Conservation (phyloP, 345 rosid genomes). For the Microcos paniculata region DNA sequence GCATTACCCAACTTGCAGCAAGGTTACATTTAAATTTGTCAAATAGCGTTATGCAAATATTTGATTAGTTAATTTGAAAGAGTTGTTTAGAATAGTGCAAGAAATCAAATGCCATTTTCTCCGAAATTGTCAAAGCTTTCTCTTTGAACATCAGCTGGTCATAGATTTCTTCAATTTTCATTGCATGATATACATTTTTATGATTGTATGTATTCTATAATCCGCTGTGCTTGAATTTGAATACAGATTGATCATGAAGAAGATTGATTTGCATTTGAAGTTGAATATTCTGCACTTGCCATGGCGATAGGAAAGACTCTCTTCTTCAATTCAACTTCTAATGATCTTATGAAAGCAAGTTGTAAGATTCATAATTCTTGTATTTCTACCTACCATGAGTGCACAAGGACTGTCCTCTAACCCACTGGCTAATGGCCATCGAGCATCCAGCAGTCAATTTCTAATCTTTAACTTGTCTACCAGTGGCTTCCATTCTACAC, state of each 20-base stretch:
- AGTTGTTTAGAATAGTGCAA: conserved; percentile 18
- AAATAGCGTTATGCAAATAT: conserved; percentile 2
- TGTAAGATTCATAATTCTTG: not conserved
- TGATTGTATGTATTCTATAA: too few species aligned
- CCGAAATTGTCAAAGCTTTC: not conserved
- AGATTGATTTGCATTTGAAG: too few species aligned
- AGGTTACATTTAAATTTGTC: too few species aligned
- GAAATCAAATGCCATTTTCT: not conserved
- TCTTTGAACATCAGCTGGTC: not conserved
- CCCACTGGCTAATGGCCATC: too few species aligned
- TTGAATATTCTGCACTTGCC: too few species aligned
- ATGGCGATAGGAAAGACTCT: too few species aligned
- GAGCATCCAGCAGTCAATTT: not conserved
- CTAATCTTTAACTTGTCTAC: not conserved
- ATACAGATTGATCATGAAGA: too few species aligned
- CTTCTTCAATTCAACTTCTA: too few species aligned
- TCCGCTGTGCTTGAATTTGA: too few species aligned
- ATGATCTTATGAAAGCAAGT: not conserved
- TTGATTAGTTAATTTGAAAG: conserved; percentile 16
- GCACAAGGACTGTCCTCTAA: too few species aligned
- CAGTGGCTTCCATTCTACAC: not conserved
- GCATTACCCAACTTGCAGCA: too few species aligned
- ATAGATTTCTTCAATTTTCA: not conserved
- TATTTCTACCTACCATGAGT: too few species aligned
- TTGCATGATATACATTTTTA: not conserved